Evolutionary conservation across 768 basidiomycete genomes (phyloP), one percentile per base, ranked within the genome.

Genomic region (Cystofilobasidium capitatum): DNA sequence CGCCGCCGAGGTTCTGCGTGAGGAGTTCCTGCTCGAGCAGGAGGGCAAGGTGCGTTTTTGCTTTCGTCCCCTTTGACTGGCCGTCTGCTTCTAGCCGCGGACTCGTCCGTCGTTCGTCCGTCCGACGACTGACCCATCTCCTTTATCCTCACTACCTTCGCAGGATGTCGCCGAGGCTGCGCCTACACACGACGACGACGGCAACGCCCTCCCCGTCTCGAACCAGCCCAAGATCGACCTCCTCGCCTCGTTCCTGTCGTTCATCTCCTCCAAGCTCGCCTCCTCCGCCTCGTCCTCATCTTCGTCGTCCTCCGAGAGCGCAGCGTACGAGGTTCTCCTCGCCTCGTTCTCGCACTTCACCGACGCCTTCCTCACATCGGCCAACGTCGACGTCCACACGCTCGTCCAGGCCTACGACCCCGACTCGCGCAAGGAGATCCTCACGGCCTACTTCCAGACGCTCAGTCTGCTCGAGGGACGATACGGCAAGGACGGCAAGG

Each of bases 1-100:
- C 75, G 83, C 85, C 63, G 91, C 92, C 61, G 91, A 94, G 79
- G 85, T 92, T 74, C 84, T 94, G 66, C 82, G 88, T 74, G 91
- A 96, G 74, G 89, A 92, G 69, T 97, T 94, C 76, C 78, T 81
- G 65, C 84, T 89, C 20, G 49, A 39, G 37, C 62, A 69, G 62
- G 68, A 69, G 37, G 68, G 68, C 39, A 69, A 69, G 62, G 68
- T 69, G 47, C 51, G 67, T 55, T 29, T 4, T 29, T 40, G 22
- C n/a, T 35, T 33, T 26, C 31, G 13, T 29, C 45, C 26, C n/a
- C 24, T 35, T 35, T 39, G 10, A 49, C 40, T 42, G 40, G 40
- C 40, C 40, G 40, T 42, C 40, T n/a, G n/a, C n/a, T n/a, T n/a
- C 40, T 42, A 10, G 40, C 40, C 49, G 14, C 49, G n/a, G 29